Conservation (phyloP, 495 filamentous ascomycete genomes). For the Podospora pseudocomata region DNA sequence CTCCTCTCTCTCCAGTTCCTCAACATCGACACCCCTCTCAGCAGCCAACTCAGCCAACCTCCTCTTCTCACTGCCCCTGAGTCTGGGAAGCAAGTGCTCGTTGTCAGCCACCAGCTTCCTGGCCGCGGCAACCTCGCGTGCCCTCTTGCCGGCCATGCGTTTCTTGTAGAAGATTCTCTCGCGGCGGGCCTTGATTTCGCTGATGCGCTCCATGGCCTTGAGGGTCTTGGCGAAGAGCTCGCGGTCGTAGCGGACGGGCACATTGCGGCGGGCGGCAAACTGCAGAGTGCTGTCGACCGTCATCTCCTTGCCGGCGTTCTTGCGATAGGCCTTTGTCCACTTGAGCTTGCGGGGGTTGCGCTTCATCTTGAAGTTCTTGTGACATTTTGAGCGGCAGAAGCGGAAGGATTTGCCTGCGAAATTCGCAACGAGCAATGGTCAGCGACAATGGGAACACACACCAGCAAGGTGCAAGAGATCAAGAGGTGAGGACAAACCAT, state of each 20-base stretch:
- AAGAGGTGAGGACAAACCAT: slow-evolving; percentile 60
- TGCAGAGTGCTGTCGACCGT: slow-evolving; percentile 89
- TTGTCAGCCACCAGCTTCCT: slow-evolving; percentile 86
- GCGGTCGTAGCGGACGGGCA: slow-evolving; percentile 92
- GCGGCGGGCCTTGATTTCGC: slow-evolving; percentile 76
- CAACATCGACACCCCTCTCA: slow-evolving; percentile 48
- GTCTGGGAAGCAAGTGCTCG: slow-evolving; percentile 74
- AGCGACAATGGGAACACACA: neutral
- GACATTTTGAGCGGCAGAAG: slow-evolving; percentile 85
- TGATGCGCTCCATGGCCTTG: slow-evolving; percentile 84
- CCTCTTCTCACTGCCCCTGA: slow-evolving; percentile 55
- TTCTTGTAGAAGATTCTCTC: slow-evolving; percentile 91
- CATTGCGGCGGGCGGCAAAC: slow-evolving; percentile 88
- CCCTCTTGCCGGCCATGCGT: slow-evolving; percentile 84
- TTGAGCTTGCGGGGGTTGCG: slow-evolving; percentile 73
- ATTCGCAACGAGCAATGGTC: neutral
- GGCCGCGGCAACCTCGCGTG: slow-evolving; percentile 70
- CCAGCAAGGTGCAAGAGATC: slow-evolving; percentile 23
- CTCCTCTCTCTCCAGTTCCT: slow-evolving; percentile 50
- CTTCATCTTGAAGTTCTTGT: slow-evolving; percentile 99
- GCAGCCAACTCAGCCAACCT: slow-evolving; percentile 48
- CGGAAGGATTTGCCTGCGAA: slow-evolving; percentile 60
- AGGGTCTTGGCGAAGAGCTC: slow-evolving; percentile 82
- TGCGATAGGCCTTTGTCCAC: slow-evolving; percentile 83
- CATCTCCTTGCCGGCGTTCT: slow-evolving; percentile 83